Evolutionary conservation across 2,329 filamentous ascomycete genomes (phyloP).

Genomic region (Mollisia scopiformis): DNA sequence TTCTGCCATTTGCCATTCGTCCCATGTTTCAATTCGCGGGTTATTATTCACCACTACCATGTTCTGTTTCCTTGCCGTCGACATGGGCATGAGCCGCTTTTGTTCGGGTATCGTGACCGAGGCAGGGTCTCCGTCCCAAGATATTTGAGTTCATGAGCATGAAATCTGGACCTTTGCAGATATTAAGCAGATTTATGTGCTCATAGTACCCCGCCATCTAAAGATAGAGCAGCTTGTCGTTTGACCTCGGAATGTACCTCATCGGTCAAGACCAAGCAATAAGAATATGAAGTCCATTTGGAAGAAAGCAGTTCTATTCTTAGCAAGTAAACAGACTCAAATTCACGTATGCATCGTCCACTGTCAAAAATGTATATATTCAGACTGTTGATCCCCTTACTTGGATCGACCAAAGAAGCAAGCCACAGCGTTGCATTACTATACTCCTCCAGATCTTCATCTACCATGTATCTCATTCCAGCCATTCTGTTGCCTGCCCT

Average conservation of each 20-base stretch:
- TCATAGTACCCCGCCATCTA: background rate
- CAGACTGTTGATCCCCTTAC: conserved; percentile 1
- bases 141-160: background rate
- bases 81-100: background rate
- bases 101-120: background rate
- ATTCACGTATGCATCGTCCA: background rate
- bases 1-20: background rate
- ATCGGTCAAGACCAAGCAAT: background rate
- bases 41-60: background rate
- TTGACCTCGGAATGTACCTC: background rate
- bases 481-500: conserved; percentile 22
- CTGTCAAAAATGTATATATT: conserved; percentile 18
- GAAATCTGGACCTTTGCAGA: background rate
- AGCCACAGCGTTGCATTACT: background rate
- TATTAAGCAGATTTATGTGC: background rate
- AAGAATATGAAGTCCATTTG: background rate
- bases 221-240: background rate
- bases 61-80: background rate
- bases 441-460: background rate
- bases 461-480: conserved; percentile 19
- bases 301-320: background rate
- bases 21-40: background rate
- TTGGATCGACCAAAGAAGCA: background rate
- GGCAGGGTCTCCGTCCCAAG: background rate
- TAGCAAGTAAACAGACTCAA: background rate